These are phyloP conservation scores for Liquidambar formosana DNA, from an alignment of 164 flowering plant genomes.

Conservation along the genomic window DNA sequence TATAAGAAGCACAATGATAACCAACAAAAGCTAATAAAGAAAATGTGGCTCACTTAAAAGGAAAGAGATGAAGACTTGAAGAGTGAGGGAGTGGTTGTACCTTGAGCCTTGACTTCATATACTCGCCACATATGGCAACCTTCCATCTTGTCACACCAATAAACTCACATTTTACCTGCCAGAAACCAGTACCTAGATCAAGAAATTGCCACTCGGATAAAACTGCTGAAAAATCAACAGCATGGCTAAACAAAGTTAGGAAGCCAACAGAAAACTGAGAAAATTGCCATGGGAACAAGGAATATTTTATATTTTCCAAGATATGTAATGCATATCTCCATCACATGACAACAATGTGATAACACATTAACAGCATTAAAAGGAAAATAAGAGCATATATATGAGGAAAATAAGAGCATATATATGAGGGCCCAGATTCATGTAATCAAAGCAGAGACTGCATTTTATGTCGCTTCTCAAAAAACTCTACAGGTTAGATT, in stretches of 20 bases:
- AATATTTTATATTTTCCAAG: neutral
- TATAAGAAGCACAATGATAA: neutral
- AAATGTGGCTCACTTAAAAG: neutral
- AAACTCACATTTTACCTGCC: slow-evolving; percentile 79
- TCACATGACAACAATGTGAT: neutral
- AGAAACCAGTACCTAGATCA: slow-evolving; percentile 5
- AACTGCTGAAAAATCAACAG: neutral
- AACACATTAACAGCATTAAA: too few relatives aligned
- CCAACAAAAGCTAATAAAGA: neutral
- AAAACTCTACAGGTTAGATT: neutral
- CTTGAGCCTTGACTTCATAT: slow-evolving; percentile 79
- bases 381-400: neutral
- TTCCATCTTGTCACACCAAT: slow-evolving; percentile 85
- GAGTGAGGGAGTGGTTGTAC: slow-evolving; percentile 29
- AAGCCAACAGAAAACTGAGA: neutral
- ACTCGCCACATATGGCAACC: slow-evolving; percentile 97
- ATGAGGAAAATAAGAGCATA: neutral
- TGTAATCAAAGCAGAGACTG: neutral
- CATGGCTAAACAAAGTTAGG: neutral
- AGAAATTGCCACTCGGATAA: neutral
- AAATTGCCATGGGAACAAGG: neutral
- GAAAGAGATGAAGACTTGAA: neutral
- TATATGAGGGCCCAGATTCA: neutral
- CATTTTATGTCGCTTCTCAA: neutral
- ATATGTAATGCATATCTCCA: neutral